phyloP scores from a whole-genome alignment of 2,329 filamentous ascomycete species.

The Fusarium sp. region DNA sequence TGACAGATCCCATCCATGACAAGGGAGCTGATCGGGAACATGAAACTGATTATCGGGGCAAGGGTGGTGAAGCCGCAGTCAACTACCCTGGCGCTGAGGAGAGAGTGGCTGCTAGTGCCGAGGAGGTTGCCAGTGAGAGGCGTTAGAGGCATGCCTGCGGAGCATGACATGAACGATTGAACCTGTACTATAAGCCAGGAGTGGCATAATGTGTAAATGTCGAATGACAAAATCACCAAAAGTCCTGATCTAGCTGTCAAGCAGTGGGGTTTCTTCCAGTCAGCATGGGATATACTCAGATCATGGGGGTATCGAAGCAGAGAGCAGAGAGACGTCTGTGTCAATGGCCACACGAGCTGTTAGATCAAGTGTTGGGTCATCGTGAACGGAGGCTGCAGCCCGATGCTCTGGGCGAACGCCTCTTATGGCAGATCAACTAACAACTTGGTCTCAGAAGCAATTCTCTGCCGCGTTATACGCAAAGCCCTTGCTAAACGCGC shows the following conservation, averaged over 20 bases:
- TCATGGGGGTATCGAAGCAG: background rate
- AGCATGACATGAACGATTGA: background rate
- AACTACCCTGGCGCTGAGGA: conserved; percentile 38
- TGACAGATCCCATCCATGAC: conserved; percentile 42
- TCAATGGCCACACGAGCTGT: background rate
- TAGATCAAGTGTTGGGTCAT: background rate
- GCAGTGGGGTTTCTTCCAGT: background rate
- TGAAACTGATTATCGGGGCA: conserved; percentile 32
- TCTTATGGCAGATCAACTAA: background rate
- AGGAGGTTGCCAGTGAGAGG: conserved; percentile 38
- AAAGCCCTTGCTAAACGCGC: background rate
- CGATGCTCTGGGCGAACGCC: background rate
- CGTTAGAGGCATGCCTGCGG: conserved; percentile 9
- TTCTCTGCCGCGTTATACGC: background rate
- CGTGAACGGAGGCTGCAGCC: background rate
- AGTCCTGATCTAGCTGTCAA: background rate
- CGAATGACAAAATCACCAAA: conserved; percentile 13
- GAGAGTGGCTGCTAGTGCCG: conserved; percentile 30
- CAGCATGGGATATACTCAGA: background rate
- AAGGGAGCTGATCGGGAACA: conserved; percentile 45
- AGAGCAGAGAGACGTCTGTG: background rate
- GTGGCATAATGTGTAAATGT: conserved; percentile 28
- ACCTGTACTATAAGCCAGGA: conserved; percentile 17
- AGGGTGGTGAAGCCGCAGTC: conserved; percentile 24
- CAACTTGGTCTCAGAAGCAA: background rate